phyloP scores from a whole-genome alignment of 805 yeast genomes.

The Hanseniaspora hatyaiensis region DNA sequence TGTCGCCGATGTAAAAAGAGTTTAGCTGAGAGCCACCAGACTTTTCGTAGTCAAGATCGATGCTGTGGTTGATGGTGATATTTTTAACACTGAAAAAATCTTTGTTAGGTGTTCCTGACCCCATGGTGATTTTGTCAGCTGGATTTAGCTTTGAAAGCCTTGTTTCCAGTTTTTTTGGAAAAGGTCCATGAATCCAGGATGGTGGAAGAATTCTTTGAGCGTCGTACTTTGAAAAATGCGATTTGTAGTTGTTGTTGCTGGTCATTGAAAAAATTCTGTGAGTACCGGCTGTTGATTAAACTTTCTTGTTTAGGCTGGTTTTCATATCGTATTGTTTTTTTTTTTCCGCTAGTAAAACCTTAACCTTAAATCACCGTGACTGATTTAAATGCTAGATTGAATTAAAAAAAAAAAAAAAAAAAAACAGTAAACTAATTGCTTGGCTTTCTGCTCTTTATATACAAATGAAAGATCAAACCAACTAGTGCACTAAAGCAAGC shows the following conservation, averaged over 20 bases:
- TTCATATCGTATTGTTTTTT: not conserved
- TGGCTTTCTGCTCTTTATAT: not conserved
- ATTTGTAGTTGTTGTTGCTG: no score
- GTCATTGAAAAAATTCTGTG: no score
- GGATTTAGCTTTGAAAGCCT: conserved; percentile 35
- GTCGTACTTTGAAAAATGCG: not conserved
- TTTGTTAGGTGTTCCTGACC: conserved; percentile 4
- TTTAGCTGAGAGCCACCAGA: not conserved
- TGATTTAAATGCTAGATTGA: no score
- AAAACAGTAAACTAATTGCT: no score
- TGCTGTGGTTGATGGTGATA: not conserved
- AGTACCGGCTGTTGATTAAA: no score
- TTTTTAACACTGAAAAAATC: conserved; percentile 2
- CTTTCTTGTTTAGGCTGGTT: no score
- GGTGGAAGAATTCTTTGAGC: not conserved
- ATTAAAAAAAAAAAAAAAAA: no score
- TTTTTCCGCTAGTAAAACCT: not conserved
- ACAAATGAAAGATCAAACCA: no score
- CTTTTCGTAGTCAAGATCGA: not conserved
- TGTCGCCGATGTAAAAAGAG: not conserved
- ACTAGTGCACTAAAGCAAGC: no score
- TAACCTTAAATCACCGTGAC: no score
- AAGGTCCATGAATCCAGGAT: conserved; percentile 15
- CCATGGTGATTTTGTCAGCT: not conserved
- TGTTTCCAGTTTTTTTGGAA: conserved; percentile 25